These are phyloP conservation scores for Ichthyophonus hoferi DNA, from an alignment of 208 protist species.

Conservation along the genomic window DNA sequence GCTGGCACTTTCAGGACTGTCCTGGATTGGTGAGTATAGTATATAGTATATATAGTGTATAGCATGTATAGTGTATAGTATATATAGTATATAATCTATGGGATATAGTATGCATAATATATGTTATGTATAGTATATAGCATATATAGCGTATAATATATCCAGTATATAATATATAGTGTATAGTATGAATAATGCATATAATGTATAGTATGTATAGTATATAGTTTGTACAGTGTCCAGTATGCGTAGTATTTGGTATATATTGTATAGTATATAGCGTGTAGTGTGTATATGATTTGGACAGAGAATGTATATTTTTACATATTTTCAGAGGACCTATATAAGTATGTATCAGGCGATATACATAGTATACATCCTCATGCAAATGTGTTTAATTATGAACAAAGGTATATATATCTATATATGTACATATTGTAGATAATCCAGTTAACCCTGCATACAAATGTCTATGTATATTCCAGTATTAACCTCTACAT, in stretches of 20 bases:
- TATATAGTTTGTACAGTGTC: too few relatives aligned
- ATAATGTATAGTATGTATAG: neutral
- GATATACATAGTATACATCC: neutral
- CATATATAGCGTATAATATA: neutral
- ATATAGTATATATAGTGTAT: neutral
- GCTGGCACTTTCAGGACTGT: neutral
- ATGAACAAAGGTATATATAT: too few relatives aligned
- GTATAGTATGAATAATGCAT: neutral
- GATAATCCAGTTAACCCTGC: too few relatives aligned
- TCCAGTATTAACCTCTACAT: neutral
- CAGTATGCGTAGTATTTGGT: too few relatives aligned
- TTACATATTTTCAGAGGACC: neutral
- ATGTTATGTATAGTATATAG: neutral
- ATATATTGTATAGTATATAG: too few relatives aligned
- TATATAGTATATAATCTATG: neutral
- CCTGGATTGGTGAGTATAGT: neutral
- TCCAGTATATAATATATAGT: neutral
- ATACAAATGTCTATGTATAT: too few relatives aligned
- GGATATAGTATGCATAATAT: neutral
- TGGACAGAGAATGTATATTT: too few relatives aligned
- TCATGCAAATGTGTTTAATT: too few relatives aligned
- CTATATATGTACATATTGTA: too few relatives aligned
- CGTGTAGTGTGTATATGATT: too few relatives aligned
- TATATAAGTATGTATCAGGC: neutral
- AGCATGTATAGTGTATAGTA: neutral